phyloP scores from a whole-genome alignment of 2,329 filamentous ascomycete genomes.

The Nemania sp. region DNA sequence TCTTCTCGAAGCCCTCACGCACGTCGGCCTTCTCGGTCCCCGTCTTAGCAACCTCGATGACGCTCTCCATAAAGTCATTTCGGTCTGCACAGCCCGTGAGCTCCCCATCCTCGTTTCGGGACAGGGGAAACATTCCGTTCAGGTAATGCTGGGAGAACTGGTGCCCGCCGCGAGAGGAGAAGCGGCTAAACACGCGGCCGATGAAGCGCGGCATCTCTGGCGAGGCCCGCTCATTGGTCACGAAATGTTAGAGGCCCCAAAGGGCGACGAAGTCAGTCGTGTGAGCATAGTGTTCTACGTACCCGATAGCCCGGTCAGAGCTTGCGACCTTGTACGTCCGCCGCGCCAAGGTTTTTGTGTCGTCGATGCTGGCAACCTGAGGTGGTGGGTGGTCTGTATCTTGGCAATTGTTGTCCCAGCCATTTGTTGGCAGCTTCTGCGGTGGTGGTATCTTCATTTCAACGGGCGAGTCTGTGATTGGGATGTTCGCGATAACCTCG shows the following conservation, averaged over 20 bases:
- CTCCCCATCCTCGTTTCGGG: constrained; percentile 46
- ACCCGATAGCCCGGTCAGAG: constrained; percentile 60
- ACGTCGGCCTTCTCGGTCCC: constrained; percentile 50
- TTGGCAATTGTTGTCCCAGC: constrained; percentile 15
- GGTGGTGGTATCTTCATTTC: constrained; percentile 29
- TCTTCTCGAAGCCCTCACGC: constrained; percentile 54
- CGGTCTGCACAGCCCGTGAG: constrained; percentile 51
- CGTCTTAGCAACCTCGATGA: constrained; percentile 51
- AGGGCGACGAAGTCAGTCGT: constrained; percentile 73
- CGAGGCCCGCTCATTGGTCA: constrained; percentile 51
- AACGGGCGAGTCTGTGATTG: constrained; percentile 38
- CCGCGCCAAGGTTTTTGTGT: constrained; percentile 5
- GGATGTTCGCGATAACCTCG: constrained; percentile 44
- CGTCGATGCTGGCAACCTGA: constrained; percentile 39
- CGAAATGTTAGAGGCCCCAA: constrained; percentile 75
- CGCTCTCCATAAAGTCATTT: constrained; percentile 66
- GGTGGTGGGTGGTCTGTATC: constrained; percentile 39
- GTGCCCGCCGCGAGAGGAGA: constrained; percentile 56
- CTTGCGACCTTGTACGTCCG: constrained; percentile 37
- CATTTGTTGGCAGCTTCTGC: constrained; percentile 24
- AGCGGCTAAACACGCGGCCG: constrained; percentile 63
- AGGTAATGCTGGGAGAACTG: constrained; percentile 66
- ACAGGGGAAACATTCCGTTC: constrained; percentile 63
- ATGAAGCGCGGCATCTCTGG: constrained; percentile 62
- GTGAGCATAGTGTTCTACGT: constrained; percentile 83